Conservation (phyloP, 148 eudicot genomes). For the Rhododendron ferrugineum region DNA sequence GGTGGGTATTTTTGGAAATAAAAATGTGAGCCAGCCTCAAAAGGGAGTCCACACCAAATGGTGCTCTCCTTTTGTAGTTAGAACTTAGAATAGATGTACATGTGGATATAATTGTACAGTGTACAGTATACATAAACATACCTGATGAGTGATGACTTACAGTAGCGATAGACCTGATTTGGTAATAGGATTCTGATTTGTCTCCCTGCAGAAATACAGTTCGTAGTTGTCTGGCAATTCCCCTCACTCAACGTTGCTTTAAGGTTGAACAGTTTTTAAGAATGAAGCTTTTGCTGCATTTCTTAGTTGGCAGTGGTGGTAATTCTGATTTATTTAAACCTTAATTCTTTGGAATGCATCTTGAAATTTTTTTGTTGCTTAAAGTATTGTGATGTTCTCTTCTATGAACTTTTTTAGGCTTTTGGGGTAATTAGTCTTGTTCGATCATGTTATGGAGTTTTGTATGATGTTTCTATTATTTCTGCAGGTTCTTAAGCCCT, state of each 20-base stretch:
- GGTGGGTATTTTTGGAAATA: no score
- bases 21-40: no score
- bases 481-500: conserved; percentile 73
- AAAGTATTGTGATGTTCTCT: background rate
- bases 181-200: background rate
- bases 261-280: background rate
- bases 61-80: no score
- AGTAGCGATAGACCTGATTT: background rate
- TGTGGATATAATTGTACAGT: background rate
- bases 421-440: background rate
- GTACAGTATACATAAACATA: background rate
- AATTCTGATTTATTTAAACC: background rate
- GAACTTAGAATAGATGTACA: background rate
- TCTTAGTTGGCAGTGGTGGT: background rate
- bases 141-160: background rate
- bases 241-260: no score
- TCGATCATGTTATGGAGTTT: background rate
- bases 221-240: background rate
- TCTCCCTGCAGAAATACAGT: background rate
- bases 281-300: background rate
- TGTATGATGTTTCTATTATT: background rate
- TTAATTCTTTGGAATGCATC: background rate
- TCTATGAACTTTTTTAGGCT: background rate
- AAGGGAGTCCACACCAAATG: no score
- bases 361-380: background rate